phyloP scores from a whole-genome alignment of 1,284 basidiomycete species.

The Stygiomarasmius scandens region DNA sequence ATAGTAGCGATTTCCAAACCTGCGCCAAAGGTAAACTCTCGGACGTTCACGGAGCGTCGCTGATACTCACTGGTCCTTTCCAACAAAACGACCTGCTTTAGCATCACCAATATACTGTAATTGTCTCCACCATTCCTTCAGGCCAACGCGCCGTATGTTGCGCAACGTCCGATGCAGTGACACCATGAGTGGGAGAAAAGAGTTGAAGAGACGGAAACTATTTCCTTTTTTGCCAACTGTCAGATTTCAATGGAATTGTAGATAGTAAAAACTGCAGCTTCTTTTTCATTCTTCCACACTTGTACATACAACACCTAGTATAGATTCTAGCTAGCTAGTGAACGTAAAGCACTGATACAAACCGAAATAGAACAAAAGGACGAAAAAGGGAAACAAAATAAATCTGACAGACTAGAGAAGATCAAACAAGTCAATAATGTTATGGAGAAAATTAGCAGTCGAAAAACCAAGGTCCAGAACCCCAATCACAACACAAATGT shows the following conservation, averaged over 20 bases:
- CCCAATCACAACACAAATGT: background rate
- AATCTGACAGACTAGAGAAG: constrained; percentile 5
- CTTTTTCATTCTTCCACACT: background rate
- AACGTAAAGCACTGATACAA: constrained; percentile 14
- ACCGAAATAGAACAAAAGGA: constrained; percentile 4
- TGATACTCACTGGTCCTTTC: constrained; percentile 77
- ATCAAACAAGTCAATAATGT: constrained; percentile 18
- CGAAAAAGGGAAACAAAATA: constrained; percentile 9
- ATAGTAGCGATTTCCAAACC: constrained; percentile 90
- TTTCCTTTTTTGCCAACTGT: constrained; percentile 10
- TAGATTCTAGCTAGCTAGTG: constrained; percentile 8
- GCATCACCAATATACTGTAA: constrained; percentile 91
- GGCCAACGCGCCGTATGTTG: constrained; percentile 72
- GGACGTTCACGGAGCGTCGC: constrained; percentile 6
- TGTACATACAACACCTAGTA: constrained; percentile 12
- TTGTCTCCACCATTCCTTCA: constrained; percentile 84
- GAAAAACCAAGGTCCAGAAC: background rate
- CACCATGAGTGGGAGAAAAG: constrained; percentile 50
- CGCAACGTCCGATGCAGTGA: constrained; percentile 78
- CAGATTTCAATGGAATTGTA: no score
- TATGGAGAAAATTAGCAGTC: constrained; percentile 4
- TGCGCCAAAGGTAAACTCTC: constrained; percentile 30
- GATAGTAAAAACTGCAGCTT: no score
- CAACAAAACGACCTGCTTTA: constrained; percentile 80
- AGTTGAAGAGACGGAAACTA: background rate